Evolutionary conservation across 257 asterid genomes (phyloP).

Genomic region (Penstemon barbatus): DNA sequence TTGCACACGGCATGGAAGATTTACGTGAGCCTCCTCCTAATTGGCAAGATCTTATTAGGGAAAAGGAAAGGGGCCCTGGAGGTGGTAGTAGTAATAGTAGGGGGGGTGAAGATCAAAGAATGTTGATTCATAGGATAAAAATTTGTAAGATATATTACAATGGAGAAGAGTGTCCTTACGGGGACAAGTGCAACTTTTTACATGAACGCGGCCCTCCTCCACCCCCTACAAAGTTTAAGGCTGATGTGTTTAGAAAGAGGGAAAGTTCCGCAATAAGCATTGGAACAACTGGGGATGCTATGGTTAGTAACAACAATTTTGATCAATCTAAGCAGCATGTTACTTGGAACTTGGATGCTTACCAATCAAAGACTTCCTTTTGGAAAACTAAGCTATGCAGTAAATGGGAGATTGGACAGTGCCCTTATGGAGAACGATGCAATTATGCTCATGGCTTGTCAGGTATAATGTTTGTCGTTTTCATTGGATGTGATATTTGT

Average conservation of each 20-base stretch:
- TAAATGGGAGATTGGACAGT: conserved; percentile 80
- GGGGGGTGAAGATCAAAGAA: conserved; percentile 64
- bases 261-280: conserved; percentile 72
- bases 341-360: conserved; percentile 26
- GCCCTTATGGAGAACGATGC: conserved; percentile 74
- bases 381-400: conserved; percentile 75
- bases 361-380: conserved; percentile 26
- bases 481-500: not conserved
- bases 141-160: conserved; percentile 74
- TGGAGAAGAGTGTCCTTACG: conserved; percentile 89
- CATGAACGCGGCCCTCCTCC: conserved; percentile 50
- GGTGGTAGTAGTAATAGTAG: conserved; percentile 25
- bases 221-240: conserved; percentile 32
- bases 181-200: conserved; percentile 75
- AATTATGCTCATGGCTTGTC: conserved; percentile 76
- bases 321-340: conserved; percentile 32
- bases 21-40: conserved; percentile 74
- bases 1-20: conserved; percentile 78
- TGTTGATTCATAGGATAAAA: conserved; percentile 59
- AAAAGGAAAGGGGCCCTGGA: conserved; percentile 52
- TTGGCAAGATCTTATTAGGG: conserved; percentile 78
- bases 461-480: conserved; percentile 45
- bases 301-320: conserved; percentile 30
- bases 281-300: conserved; percentile 34
- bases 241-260: conserved; percentile 49